Conservation (phyloP, 2,329 filamentous ascomycete species). For the Cordyceps tenuipes region DNA sequence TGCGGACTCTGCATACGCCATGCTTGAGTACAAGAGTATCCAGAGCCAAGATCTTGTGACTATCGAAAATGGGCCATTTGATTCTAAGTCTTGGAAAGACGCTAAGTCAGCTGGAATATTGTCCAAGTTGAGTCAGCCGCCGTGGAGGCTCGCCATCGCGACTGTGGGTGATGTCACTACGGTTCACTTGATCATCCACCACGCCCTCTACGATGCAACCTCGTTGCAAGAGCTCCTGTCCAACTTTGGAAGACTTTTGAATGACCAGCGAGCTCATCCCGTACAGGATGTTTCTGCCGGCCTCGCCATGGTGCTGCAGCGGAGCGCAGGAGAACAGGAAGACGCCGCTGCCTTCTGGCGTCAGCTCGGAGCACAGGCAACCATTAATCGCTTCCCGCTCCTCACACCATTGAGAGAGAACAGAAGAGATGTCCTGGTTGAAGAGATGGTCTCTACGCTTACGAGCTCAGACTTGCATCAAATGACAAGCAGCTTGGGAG, state of each 20-base stretch:
- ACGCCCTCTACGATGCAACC: slow-evolving; percentile 78
- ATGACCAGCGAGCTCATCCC: background rate
- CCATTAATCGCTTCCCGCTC: slow-evolving; percentile 65
- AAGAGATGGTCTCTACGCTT: slow-evolving; percentile 26
- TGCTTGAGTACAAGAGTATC: background rate
- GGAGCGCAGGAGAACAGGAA: slow-evolving; percentile 19
- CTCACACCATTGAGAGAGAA: slow-evolving; percentile 54
- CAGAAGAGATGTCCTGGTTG: slow-evolving; percentile 26
- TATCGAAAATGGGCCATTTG: background rate
- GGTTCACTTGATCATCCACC: slow-evolving; percentile 54
- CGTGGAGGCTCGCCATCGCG: slow-evolving; percentile 54
- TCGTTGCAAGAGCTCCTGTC: slow-evolving; percentile 59
- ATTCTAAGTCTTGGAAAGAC: background rate
- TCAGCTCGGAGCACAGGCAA: slow-evolving; percentile 39
- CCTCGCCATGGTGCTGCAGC: slow-evolving; percentile 34
- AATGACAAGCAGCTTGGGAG: slow-evolving; percentile 46
- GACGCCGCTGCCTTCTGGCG: slow-evolving; percentile 55
- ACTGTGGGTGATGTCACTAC: slow-evolving; percentile 14
- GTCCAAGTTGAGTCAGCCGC: slow-evolving; percentile 41
- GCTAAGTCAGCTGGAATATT: slow-evolving; percentile 23
- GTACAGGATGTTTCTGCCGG: slow-evolving; percentile 24
- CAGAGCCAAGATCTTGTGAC: background rate
- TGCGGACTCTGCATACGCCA: slow-evolving; percentile 52
- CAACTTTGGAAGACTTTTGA: slow-evolving; percentile 38
- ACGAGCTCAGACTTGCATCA: slow-evolving; percentile 41